Evolutionary conservation across 352 stramenopile genomes (phyloP).

Genomic region (Phytopythium vexans): DNA sequence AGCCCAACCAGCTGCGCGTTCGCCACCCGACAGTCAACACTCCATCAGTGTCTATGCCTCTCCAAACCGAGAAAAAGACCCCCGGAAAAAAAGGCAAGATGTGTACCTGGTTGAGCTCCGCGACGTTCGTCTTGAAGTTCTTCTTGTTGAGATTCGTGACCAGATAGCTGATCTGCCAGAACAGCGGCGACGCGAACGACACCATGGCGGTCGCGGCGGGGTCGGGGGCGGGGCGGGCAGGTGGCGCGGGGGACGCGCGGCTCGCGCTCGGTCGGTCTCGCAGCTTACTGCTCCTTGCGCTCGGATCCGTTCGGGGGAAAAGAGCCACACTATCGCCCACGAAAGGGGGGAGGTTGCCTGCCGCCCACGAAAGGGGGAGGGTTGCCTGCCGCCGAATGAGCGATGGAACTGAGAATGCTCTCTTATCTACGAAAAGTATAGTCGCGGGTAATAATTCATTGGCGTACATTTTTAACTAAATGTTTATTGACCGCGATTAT

Average conservation of each 20-base stretch:
- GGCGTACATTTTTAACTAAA: too few relatives aligned
- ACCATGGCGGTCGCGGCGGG: constrained; percentile 40
- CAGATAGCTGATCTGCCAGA: constrained; percentile 93
- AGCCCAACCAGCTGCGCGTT: constrained; percentile 78
- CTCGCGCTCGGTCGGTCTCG: constrained; percentile 13
- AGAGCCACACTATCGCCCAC: too few relatives aligned
- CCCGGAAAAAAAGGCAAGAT: constrained; percentile 12
- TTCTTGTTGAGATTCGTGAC: constrained; percentile 93
- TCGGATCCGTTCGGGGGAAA: too few relatives aligned
- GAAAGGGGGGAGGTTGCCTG: too few relatives aligned
- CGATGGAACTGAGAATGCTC: too few relatives aligned
- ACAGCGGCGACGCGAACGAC: constrained; percentile 90
- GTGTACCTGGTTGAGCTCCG: constrained; percentile 89
- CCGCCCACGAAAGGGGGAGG: too few relatives aligned
- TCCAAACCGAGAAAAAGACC: constrained; percentile 8
- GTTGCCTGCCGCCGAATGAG: too few relatives aligned
- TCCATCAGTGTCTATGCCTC: neutral
- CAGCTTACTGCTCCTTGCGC: neutral
- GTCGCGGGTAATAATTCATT: too few relatives aligned
- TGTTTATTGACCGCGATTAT: too few relatives aligned
- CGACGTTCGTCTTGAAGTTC: constrained; percentile 92
- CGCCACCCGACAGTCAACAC: constrained; percentile 3
- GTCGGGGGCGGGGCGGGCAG: constrained; percentile 1
- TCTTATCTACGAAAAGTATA: too few relatives aligned
- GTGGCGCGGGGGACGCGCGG: constrained; percentile 3